Conservation (phyloP, 768 basidiomycete genomes). For the Lactarius akahatsu region DNA sequence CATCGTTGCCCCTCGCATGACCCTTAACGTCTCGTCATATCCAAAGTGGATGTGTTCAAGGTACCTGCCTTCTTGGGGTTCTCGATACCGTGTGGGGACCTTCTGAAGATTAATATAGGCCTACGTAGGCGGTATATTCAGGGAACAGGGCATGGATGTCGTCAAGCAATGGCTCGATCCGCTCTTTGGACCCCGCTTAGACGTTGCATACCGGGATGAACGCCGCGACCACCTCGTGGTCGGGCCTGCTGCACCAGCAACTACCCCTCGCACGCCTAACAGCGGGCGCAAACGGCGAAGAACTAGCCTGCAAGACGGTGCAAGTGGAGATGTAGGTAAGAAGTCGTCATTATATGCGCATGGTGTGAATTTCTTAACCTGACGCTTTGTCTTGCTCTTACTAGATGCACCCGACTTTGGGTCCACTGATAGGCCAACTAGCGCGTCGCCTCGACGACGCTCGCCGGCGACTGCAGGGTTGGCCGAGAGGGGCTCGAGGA, state of each 20-base stretch:
- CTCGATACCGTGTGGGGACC: background rate
- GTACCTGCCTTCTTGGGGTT: background rate
- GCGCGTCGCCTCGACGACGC: background rate
- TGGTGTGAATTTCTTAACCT: background rate
- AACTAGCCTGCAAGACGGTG: background rate
- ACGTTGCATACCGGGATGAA: conserved; percentile 5
- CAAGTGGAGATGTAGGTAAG: conserved; percentile 3
- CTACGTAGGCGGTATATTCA: conserved; percentile 23
- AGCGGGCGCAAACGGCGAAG: background rate
- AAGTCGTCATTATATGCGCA: background rate
- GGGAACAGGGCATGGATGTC: conserved; percentile 14
- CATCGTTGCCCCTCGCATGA: background rate
- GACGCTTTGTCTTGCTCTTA: background rate
- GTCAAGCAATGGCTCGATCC: conserved; percentile 13
- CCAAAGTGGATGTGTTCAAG: conserved; percentile 23
- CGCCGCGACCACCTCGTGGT: background rate
- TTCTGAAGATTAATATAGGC: conserved; percentile 10
- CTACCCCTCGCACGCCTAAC: background rate
- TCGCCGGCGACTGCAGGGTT: background rate
- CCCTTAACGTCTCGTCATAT: background rate
- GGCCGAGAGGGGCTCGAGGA: background rate
- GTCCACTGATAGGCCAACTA: background rate
- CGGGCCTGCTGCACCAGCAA: background rate
- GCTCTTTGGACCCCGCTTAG: conserved; percentile 6
- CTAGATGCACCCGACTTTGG: background rate